Base-by-base conservation (phyloP, 2,329 filamentous ascomycete genomes). In the Pseudogymnoascus sp. region DNA sequence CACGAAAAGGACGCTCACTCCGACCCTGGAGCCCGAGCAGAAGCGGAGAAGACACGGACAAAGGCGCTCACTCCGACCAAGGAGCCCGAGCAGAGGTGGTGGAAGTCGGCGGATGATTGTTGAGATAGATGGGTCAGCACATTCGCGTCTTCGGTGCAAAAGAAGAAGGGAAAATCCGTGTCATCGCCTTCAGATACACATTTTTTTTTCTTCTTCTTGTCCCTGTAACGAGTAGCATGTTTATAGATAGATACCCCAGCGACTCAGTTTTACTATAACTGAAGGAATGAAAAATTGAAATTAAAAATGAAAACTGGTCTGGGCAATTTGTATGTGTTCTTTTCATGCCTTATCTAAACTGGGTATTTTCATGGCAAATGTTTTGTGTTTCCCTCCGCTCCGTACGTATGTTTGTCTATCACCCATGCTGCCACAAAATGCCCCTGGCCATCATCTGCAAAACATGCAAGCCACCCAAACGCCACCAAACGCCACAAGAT, bases 181-280 rank as follows among this genome's bases (percentile, higher is more conserved):
- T 57, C 28, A 57, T 57, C 50, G 50, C 50, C 50, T 57, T 57
- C 50, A 57, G 50, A 57, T 33, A 33, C 47, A 57, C 50, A 28
- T 8, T n/a, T 2, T 17, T 40, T 4, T 33, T 13, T 33, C 8
- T 57, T 53, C 31, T 15, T 19, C 28, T 57, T 33, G 50, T 33
- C 50, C 50, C 6, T 57, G 50, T 57, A 57, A 17, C n/a, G 9
- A 57, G 15, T 57, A 33, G 26, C 50, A 19, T 57, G 50, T 57
- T 57, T 57, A 57, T 17, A 57, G 47, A 53, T 53, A 31, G 47
- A 53, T 53, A 31, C 50, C 50, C 26, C 5, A 33, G 50, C 50
- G 44, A 15, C n/a, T 28, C 50, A 57, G 26, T 57, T 33, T 28
- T 33, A 57, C 17, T 57, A 19, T 19, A 57, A 57, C 50, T 33